These are phyloP conservation scores for Cucumis melo DNA, from an alignment of 306 rosid species.

Conservation along the genomic window DNA sequence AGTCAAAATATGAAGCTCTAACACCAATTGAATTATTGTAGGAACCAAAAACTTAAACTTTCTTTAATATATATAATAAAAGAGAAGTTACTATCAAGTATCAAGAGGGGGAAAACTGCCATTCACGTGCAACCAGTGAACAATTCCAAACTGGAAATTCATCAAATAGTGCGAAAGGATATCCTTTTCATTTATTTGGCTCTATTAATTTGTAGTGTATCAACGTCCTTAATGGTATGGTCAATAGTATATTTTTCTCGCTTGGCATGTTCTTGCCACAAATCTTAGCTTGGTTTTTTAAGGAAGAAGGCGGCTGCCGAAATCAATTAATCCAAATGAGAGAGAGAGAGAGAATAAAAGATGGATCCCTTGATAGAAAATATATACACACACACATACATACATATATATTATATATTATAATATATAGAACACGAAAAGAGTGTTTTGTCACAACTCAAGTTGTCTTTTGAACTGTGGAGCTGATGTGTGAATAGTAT, in stretches of 20 bases:
- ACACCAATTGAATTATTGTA: neutral
- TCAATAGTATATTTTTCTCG: neutral
- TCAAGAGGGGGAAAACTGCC: neutral
- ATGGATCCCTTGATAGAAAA: neutral
- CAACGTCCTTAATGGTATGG: neutral
- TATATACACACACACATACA: neutral
- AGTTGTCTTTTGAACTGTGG: slow-evolving; percentile 13
- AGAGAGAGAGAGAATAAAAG: neutral
- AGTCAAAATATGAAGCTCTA: neutral
- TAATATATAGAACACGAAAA: neutral
- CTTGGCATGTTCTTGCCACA: neutral
- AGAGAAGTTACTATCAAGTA: neutral
- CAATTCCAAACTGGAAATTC: neutral
- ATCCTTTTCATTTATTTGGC: neutral
- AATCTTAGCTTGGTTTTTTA: neutral
- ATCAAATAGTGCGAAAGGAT: neutral
- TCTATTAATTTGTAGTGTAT: neutral
- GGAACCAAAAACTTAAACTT: neutral
- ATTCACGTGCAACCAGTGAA: neutral
- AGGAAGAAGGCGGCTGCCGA: slow-evolving; percentile 10
- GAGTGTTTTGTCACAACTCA: slow-evolving; percentile 2
- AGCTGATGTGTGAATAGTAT: slow-evolving; percentile 41
- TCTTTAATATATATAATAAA: neutral
- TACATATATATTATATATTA: too few species aligned
- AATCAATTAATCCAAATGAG: neutral